Evolutionary conservation across 176 grass and related monocot species (phyloP).

Genomic region (Puccinellia tenuiflora): DNA sequence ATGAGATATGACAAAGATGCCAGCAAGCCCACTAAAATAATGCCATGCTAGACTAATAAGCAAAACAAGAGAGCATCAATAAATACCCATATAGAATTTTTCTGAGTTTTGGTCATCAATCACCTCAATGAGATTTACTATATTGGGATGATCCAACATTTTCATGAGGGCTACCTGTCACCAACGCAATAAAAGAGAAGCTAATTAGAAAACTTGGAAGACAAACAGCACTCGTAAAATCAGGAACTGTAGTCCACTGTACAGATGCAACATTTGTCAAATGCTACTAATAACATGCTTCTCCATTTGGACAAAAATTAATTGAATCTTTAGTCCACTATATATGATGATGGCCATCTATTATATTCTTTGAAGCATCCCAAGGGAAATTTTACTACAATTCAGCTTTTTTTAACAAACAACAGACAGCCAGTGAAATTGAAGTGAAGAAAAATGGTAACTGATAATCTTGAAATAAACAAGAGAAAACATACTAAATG

Average conservation of each 20-base stretch:
- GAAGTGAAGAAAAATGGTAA: background rate
- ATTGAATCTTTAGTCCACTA: background rate
- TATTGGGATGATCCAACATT: constrained; percentile 89
- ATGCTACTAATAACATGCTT: background rate
- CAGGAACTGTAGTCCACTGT: background rate
- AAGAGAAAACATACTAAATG: background rate
- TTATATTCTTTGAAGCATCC: background rate
- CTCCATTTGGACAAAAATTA: background rate
- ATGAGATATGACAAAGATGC: background rate
- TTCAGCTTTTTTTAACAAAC: background rate
- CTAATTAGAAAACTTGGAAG: background rate
- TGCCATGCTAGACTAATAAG: background rate
- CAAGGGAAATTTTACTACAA: background rate
- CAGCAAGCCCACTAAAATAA: background rate
- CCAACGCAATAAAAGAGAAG: background rate
- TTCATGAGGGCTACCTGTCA: constrained; percentile 92
- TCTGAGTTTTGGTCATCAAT: constrained; percentile 75
- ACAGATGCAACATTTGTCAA: background rate
- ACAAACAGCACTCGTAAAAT: background rate
- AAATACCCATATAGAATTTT: constrained; percentile 59
- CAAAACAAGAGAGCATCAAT: constrained; percentile 2
- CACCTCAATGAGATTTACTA: constrained; percentile 95
- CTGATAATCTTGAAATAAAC: background rate
- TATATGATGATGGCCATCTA: background rate
- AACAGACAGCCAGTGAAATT: background rate